Evolutionary conservation across 2,329 filamentous ascomycete genomes (phyloP).

Genomic region (Fusarium piperis): DNA sequence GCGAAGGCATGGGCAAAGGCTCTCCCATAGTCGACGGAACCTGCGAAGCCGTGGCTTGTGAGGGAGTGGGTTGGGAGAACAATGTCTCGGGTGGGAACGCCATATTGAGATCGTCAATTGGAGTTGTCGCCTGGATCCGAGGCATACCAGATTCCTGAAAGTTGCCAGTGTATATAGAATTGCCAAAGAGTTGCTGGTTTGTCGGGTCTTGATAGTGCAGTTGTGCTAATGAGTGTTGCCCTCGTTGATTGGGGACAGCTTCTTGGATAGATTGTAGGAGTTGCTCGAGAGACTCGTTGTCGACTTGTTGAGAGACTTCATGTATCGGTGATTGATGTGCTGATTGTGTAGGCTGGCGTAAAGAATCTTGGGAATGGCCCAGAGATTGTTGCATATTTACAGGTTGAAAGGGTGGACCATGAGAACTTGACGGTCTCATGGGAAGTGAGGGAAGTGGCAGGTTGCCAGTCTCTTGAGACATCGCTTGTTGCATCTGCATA

Average conservation of each 20-base stretch:
- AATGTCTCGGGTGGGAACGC: neutral
- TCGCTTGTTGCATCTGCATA: neutral
- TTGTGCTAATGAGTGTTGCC: neutral
- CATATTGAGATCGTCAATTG: conserved; percentile 1
- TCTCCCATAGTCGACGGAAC: conserved; percentile 27
- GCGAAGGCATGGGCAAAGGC: conserved; percentile 9
- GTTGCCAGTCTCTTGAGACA: neutral
- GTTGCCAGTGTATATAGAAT: neutral
- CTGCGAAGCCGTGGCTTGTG: conserved; percentile 21
- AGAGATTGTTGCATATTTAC: neutral
- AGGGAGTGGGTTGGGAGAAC: conserved; percentile 10
- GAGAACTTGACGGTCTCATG: neutral
- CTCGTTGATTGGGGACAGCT: neutral
- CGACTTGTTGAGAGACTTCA: neutral
- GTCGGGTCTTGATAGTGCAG: neutral
- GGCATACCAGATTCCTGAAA: neutral
- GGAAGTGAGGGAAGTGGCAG: neutral
- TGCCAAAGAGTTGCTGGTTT: neutral
- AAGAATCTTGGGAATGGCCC: neutral
- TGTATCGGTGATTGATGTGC: neutral
- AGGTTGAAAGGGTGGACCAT: neutral
- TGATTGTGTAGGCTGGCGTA: neutral
- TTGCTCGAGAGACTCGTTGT: neutral
- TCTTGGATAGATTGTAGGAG: neutral
- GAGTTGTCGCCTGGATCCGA: neutral